These are phyloP conservation scores for Tilletia setariae DNA, from an alignment of 1,284 basidiomycete species.

Conservation along the genomic window DNA sequence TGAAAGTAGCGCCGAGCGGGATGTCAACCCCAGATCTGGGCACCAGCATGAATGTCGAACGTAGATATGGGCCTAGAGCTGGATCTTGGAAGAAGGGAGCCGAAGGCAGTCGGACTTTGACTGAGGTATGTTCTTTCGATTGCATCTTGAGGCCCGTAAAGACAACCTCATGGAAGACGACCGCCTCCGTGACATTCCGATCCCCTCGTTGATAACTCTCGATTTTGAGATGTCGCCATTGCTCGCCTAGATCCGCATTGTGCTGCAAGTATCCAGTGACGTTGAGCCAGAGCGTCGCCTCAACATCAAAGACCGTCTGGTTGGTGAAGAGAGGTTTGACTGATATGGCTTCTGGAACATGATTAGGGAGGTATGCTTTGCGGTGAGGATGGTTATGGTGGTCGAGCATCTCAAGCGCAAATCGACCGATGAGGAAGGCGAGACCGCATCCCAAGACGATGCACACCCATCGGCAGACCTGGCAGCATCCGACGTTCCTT, in stretches of 20 bases:
- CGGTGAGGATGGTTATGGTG: no score
- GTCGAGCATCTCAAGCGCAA: no score
- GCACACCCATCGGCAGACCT: not conserved
- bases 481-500: not conserved
- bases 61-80: not conserved
- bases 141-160: not conserved
- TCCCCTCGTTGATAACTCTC: not conserved
- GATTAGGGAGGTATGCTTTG: no score
- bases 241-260: not conserved
- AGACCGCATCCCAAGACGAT: not conserved
- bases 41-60: not conserved
- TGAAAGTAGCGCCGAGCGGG: not conserved
- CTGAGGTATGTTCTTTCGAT: not conserved
- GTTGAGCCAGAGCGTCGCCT: conserved; percentile 7
- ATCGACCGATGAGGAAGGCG: no score
- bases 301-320: not conserved
- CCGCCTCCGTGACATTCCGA: not conserved
- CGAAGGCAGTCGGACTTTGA: not conserved
- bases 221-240: not conserved
- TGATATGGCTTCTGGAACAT: no score
- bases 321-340: not conserved
- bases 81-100: conserved; percentile 7
- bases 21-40: not conserved
- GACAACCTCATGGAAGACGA: not conserved
- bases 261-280: not conserved